Base-by-base conservation (phyloP, 1,139 yeast genomes). In the Saccharomyces hybrid region DNA sequence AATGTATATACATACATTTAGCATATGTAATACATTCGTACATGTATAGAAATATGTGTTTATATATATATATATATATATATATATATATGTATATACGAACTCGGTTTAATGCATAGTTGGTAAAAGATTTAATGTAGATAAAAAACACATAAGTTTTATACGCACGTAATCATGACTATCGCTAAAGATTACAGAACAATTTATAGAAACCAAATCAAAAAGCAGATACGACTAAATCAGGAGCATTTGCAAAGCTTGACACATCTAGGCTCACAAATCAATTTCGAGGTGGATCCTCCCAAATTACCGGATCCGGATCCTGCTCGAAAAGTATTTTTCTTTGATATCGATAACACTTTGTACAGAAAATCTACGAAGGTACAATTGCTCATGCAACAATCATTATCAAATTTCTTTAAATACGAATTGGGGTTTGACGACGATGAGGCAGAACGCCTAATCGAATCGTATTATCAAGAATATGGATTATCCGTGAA, bases 401-500 rank as follows among this genome's bases (percentile, higher is more conserved):
- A 79, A 31, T 84, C 84, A 60, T 93, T 93, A 60, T 93, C 88
- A 62, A 75, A 84, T 50, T 93, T 86, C 72, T 89, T 93, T 73
- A 85, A 83, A 60, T 76, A 77, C 54, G 78, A 79, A 54, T 75
- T 93, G 53, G 67, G 76, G 16, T 72, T 93, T 47, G 60, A 60
- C 56, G 89, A 84, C 60, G 84, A 84, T 54, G 89, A 85, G 13
- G 98, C 98, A 1, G 81, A 78, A 53, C 66, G 75, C 31, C 76
- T 93, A 54, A 95, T 89, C 64, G 75, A 76, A 66, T 77, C 78
- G 59, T 93, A 93, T 73, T 93, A 91, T 70, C 80, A 80, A 61
- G 86, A 87, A 47, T 93, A 90, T 65, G 99, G 99, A 1, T 77
- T 93, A 58, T 97, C 98, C 0, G 79, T 93, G 50, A 96, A 90